Evolutionary conservation across 345 rosid species (phyloP).

Genomic region (Brassica nigra): DNA sequence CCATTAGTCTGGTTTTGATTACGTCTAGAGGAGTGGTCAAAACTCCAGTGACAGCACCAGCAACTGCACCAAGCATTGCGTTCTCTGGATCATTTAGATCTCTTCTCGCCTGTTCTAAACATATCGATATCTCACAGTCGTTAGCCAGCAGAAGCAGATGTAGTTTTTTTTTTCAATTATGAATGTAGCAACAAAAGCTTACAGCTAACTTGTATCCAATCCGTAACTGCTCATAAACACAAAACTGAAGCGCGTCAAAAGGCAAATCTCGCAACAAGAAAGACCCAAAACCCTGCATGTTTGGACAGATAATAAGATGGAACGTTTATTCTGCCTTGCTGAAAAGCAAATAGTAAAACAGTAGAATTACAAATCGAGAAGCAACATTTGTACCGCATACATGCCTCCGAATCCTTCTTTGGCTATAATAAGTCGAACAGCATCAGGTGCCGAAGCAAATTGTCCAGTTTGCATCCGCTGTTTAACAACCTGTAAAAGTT

Average conservation of each 20-base stretch:
- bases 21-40: conserved; percentile 79
- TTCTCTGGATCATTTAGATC: conserved; percentile 81
- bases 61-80: conserved; percentile 85
- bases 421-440: conserved; percentile 62
- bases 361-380: conserved; percentile 10
- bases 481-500: conserved; percentile 59
- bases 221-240: conserved; percentile 86
- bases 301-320: not conserved
- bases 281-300: conserved; percentile 82
- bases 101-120: conserved; percentile 64
- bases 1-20: conserved; percentile 75
- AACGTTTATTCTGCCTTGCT: not conserved
- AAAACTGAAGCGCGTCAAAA: conserved; percentile 91
- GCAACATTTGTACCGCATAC: conserved; percentile 57
- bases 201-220: conserved; percentile 84
- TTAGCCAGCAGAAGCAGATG: not conserved
- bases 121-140: conserved; percentile 16
- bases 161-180: not conserved
- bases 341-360: conserved; percentile 8
- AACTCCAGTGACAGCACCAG: conserved; percentile 78
- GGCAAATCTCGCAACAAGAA: conserved; percentile 89
- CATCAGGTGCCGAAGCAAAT: conserved; percentile 65
- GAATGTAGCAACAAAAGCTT: conserved; percentile 34
- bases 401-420: conserved; percentile 70
- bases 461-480: conserved; percentile 81